Evolutionary conservation across 768 basidiomycete genomes (phyloP), one percentile per base, ranked within the genome.

Genomic region (Suillus lakei): DNA sequence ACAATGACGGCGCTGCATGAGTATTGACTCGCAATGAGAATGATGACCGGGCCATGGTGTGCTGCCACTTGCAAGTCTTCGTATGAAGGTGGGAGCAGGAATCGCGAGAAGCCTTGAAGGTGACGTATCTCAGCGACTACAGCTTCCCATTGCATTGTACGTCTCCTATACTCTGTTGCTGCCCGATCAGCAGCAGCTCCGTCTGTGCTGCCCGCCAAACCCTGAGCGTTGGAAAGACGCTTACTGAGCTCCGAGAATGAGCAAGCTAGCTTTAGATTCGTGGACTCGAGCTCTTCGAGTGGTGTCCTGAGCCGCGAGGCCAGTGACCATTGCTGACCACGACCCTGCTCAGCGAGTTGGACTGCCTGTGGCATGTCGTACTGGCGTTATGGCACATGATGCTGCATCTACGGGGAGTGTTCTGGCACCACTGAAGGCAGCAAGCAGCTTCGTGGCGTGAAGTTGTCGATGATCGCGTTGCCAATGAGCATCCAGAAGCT

Each of bases 261-360:
- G 10, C 61, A 36, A 3, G 69, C 66, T 32, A 70, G 51, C 2
- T 46, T 18, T 1, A 21, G 6, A 21, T 69, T 60, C 8, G 21
- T 10, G 3, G n/a, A 36, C 5, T 62, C 43, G 23, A 76, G 67
- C 48, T 68, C 66, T 55, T 77, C 74, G 7, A 74, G 34, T 16
- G 75, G 70, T 15, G 72, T 69, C 6, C 69, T 70, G 8, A 74
- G 71, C 23, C 71, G 67, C 23, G 69, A 60, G 7, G 75, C 41
- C 55, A 76, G 75, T 30, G 67, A 68, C 75, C 76, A 77, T 6
- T 74, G 68, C n/a, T 75, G 62, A 8, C 70, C 72, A 7, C 72
- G 72, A n/a, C n/a, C n/a, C n/a, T n/a, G 70, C 46, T 77, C 75
- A 46, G 74, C 53, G 69, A 74, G 73, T 65, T 74, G 71, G 4